Evolutionary conservation across 345 rosid genomes (phyloP), one percentile per base, ranked within the genome.

Genomic region (Erysimum cheiranthoides): DNA sequence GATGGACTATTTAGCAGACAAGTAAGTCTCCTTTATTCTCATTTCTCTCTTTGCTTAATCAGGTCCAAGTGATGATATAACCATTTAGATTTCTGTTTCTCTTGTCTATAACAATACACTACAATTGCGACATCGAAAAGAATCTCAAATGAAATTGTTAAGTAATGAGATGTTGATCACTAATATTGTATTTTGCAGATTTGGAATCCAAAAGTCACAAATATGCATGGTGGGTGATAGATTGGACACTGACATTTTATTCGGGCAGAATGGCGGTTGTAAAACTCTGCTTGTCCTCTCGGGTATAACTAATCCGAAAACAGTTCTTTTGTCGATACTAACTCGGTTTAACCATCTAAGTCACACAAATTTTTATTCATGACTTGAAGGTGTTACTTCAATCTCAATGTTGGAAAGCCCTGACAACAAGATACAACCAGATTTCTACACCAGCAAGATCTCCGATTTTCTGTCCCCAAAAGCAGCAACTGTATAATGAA

Each of bases 211-310:
- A 53, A 95, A 87, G 85, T 92, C 98, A 9, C 89, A 90, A 76
- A 95, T 95, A 85, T 95, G 99, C 82, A 92, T 95, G 98, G 99
- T 95, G 10, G 98, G 99, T 43, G 98, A 95, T 82, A 87, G 98
- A 83, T 67, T 92, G 78, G 98, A 95, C 66, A 93, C 99, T 5
- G 98, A 95, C 66, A 89, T 95, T 67, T 84, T 95, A 46, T 95
- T 89, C 12, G 97, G 98, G 43, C 94, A 95, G 70, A 89, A 89
- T 58, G 96, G 93, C 38, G 97, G 96, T 68, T 95, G 97, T 86
- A 92, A 86, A 81, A 92, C 99, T 64, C 98, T 95, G 38, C 92
- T 95, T 5, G 98, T 90, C 84, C 96, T 95, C 70, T 95, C 99
- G 13, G 98, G 98, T 92, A 77, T 50, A 3, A 62, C 50, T 61